Evolutionary conservation across 208 protist genomes (phyloP), one percentile per base, ranked within the genome.

Genomic region (Herpetomonas samuelpessoai): DNA sequence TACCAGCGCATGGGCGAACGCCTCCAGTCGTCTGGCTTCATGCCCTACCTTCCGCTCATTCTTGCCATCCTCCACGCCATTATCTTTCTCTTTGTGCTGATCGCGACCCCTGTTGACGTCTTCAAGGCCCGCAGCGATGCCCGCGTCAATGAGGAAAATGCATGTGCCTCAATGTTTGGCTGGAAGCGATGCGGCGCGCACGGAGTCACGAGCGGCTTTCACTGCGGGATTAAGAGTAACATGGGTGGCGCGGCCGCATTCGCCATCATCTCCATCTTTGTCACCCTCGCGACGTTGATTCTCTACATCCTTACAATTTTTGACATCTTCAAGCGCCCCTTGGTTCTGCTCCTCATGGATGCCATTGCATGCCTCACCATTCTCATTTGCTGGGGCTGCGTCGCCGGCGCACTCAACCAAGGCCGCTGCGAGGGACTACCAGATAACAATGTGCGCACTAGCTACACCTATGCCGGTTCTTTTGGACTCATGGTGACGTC

Each of bases 191-290:
- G 72, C 54, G 66, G 62, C 0, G 45, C 49, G 14, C 74, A 68
- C 47, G 18, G 31, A 2, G 64, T 68, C 31, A 1, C 50, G 2
- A 38, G 18, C 21, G 49, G 58, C 58, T 70, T 74, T 49, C 28
- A 68, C 18, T 79, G 62, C 45, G 67, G 58, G 28, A 80, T 75
- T 47, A 66, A 57, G 50, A 49, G 30, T 0, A 68, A 56, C 48
- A 80, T 84, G 77, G 47, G 58, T 38, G 69, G 47, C 29, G 73
- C 73, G 9, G 65, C 69, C 4, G 73, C 73, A 30, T 80, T 84
- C 54, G 67, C 68, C 0, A 67, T 77, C 52, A 71, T 84, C 44
- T 80, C 69, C 46, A 80, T 80, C 45, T 55, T 76, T 28, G 59
- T 80, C 28, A 76, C 69, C 9, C 46, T 77, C 12, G 65, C 55